Evolutionary conservation across 1,139 yeast species (phyloP).

Genomic region (Lodderomyces metapsilosis): DNA sequence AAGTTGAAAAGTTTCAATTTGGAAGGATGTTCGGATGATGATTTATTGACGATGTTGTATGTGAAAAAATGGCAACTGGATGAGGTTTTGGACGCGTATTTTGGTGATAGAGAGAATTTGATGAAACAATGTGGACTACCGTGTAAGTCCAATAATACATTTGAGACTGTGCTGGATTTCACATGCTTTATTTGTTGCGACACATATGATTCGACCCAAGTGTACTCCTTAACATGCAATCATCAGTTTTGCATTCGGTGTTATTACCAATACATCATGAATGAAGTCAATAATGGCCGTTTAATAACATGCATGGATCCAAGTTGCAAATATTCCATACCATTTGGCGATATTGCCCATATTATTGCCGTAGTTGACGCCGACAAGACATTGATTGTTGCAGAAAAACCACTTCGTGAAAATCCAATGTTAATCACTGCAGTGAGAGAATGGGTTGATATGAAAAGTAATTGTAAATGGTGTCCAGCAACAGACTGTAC

Average conservation of each 20-base stretch:
- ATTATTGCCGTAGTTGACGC: conserved; percentile 10
- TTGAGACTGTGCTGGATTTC: conserved; percentile 28
- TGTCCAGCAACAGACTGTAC: conserved; percentile 90
- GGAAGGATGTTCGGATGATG: conserved; percentile 38
- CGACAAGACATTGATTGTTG: conserved; percentile 6
- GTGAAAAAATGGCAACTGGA: conserved; percentile 74
- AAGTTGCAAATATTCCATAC: conserved; percentile 32
- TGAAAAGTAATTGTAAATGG: conserved; percentile 55
- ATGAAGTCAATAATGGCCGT: conserved; percentile 51
- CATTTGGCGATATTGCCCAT: conserved; percentile 28
- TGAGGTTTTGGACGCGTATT: conserved; percentile 63
- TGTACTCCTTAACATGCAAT: conserved; percentile 62
- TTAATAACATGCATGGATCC: conserved; percentile 65
- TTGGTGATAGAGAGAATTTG: conserved; percentile 50
- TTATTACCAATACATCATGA: conserved; percentile 57
- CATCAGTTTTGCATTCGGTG: conserved; percentile 73
- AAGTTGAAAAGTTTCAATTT: conserved; percentile 22
- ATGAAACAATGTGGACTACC: conserved; percentile 50
- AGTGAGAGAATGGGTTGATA: conserved; percentile 52
- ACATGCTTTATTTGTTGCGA: conserved; percentile 75
- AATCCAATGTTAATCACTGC: conserved; percentile 22
- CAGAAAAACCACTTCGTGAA: conserved; percentile 9
- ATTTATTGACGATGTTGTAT: conserved; percentile 54
- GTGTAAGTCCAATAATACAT: conserved; percentile 17
- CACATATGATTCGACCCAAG: conserved; percentile 30